phyloP scores from a whole-genome alignment of 2,329 filamentous ascomycete genomes.

The Curvularia sp. region DNA sequence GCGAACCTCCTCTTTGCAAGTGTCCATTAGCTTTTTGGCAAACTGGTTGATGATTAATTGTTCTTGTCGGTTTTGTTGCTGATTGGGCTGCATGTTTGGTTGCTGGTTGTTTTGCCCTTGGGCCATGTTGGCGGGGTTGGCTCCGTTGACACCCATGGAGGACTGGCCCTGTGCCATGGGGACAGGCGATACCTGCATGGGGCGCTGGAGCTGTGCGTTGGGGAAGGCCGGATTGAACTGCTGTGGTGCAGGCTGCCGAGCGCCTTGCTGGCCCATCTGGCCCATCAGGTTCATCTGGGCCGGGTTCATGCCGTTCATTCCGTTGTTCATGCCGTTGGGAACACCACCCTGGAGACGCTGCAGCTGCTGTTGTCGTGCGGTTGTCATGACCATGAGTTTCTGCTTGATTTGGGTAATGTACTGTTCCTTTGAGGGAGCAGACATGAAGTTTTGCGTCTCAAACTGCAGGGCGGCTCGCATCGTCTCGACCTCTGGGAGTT shows the following conservation, averaged over 20 bases:
- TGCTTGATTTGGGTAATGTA: constrained; percentile 41
- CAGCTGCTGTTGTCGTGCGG: constrained; percentile 39
- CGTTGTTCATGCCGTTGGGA: constrained; percentile 34
- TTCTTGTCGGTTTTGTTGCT: constrained; percentile 29
- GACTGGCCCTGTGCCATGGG: constrained; percentile 46
- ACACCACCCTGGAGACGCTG: constrained; percentile 33
- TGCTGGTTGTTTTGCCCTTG: constrained; percentile 43
- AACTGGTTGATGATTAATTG: constrained; percentile 52
- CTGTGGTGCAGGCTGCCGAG: constrained; percentile 51
- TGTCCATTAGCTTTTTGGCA: constrained; percentile 56
- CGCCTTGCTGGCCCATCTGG: constrained; percentile 45
- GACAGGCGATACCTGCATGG: constrained; percentile 60
- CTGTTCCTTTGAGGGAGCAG: constrained; percentile 40
- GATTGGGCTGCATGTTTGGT: constrained; percentile 41
- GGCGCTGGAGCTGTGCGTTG: constrained; percentile 57
- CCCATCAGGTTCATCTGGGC: constrained; percentile 49
- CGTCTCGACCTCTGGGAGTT: constrained; percentile 36
- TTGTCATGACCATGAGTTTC: constrained; percentile 40
- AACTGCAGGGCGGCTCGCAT: constrained; percentile 39
- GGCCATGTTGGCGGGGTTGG: constrained; percentile 22
- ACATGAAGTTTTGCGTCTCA: constrained; percentile 40
- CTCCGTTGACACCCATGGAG: constrained; percentile 43
- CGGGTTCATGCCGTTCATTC: constrained; percentile 41
- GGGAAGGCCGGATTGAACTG: constrained; percentile 55
- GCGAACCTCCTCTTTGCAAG: constrained; percentile 58